Percentiles rank a stretch among this genome's conserved stretches.
These are phyloP conservation scores for Endoconidiophora laricicola DNA, from an alignment of 2,329 filamentous ascomycete species.

Conservation along the genomic window DNA sequence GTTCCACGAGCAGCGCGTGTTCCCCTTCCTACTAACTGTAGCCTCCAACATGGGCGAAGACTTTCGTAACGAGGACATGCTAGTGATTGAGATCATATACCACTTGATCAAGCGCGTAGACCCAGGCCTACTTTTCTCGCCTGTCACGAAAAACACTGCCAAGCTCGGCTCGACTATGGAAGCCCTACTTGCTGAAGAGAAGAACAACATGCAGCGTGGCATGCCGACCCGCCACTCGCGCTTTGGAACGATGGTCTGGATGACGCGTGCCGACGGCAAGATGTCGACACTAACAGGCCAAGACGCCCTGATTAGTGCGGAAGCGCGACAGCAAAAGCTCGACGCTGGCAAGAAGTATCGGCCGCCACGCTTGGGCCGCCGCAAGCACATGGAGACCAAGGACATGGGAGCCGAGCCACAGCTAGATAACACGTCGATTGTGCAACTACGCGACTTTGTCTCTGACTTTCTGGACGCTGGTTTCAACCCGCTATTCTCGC, in stretches of 20 bases:
- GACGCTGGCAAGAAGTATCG: slow-evolving; percentile 83
- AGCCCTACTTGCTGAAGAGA: slow-evolving; percentile 63
- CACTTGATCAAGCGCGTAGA: slow-evolving; percentile 85
- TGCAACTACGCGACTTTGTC: slow-evolving; percentile 64
- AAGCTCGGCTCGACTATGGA: slow-evolving; percentile 59
- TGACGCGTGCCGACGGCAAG: slow-evolving; percentile 72
- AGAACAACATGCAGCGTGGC: slow-evolving; percentile 59
- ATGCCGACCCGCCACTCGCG: slow-evolving; percentile 79
- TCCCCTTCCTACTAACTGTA: slow-evolving; percentile 68
- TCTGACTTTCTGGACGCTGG: slow-evolving; percentile 88
- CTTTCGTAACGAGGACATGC: slow-evolving; percentile 73
- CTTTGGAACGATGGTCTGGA: slow-evolving; percentile 95
- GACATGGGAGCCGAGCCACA: slow-evolving; percentile 62
- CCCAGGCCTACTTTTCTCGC: slow-evolving; percentile 69
- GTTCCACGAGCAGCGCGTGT: slow-evolving; percentile 80
- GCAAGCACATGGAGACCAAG: slow-evolving; percentile 45
- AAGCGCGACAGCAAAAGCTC: slow-evolving; percentile 68
- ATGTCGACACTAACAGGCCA: slow-evolving; percentile 80
- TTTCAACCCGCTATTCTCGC: slow-evolving; percentile 80
- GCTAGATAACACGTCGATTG: slow-evolving; percentile 57
- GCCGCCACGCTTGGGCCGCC: slow-evolving; percentile 50
- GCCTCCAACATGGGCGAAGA: slow-evolving; percentile 89
- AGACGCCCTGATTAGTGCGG: slow-evolving; percentile 57
- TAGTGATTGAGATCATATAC: slow-evolving; percentile 84
- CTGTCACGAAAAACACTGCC: slow-evolving; percentile 52